Percentiles rank a stretch among this genome's conserved stretches.
phyloP scores from a whole-genome alignment of 2,329 filamentous ascomycete species.

The Trichoderma atrobrunneum region DNA sequence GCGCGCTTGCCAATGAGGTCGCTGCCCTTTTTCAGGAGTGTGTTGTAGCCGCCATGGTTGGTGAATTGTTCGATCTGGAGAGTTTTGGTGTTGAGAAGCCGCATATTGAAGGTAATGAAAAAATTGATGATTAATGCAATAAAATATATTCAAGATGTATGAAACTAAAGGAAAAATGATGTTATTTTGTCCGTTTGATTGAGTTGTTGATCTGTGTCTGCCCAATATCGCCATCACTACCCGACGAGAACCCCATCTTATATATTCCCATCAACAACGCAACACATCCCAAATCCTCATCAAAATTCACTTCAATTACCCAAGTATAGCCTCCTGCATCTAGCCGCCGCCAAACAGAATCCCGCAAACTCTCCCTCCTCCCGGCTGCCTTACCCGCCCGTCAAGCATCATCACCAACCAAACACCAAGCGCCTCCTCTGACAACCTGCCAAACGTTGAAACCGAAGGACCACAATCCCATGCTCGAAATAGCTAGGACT shows the following conservation, averaged over 20 bases:
- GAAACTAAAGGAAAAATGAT: neutral
- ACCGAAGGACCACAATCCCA: neutral
- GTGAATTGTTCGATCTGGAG: conserved; percentile 21
- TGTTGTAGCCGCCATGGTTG: neutral
- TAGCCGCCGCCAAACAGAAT: neutral
- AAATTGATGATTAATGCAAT: neutral
- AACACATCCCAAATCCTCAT: neutral
- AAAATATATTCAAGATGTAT: neutral
- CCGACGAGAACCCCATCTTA: neutral
- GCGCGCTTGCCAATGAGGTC: neutral
- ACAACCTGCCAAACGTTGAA: neutral
- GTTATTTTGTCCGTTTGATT: neutral
- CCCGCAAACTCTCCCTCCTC: neutral
- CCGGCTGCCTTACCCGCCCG: neutral
- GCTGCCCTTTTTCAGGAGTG: neutral
- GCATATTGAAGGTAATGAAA: conserved; percentile 19
- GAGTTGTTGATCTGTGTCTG: neutral
- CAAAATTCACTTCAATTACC: neutral
- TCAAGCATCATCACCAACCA: neutral
- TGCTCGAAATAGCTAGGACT: neutral
- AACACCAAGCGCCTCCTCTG: neutral
- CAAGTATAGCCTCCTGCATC: neutral
- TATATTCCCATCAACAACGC: neutral
- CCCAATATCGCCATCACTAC: neutral
- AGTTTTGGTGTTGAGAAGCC: conserved; percentile 25